phyloP scores from a whole-genome alignment of 768 basidiomycete species.

The Glaciozyma martinii region DNA sequence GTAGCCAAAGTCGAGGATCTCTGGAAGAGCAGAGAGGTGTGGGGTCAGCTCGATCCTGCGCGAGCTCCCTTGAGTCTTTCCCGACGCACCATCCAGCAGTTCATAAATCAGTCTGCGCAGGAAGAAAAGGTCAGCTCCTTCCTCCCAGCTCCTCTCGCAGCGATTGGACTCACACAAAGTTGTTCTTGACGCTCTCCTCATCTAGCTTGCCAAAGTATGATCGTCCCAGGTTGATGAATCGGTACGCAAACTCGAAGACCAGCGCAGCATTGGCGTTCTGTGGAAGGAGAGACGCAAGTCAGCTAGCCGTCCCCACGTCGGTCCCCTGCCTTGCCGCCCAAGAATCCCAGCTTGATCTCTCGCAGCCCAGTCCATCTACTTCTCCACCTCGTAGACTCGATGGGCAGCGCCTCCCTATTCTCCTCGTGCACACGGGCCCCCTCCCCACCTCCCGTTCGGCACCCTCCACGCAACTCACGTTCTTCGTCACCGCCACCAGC shows the following conservation, averaged over 20 bases:
- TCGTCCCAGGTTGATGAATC: constrained; percentile 86
- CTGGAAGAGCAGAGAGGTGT: constrained; percentile 42
- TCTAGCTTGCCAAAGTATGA: constrained; percentile 98
- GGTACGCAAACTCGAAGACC: constrained; percentile 95
- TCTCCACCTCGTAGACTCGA: no score
- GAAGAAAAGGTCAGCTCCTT: background rate
- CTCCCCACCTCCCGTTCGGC: background rate
- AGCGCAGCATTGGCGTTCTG: constrained; percentile 89
- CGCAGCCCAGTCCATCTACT: background rate
- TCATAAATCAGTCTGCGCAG: constrained; percentile 72
- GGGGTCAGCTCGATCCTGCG: background rate
- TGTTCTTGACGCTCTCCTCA: constrained; percentile 96
- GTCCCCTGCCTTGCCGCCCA: no score
- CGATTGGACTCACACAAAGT: constrained; percentile 56
- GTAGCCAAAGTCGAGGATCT: constrained; percentile 98
- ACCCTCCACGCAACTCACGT: constrained; percentile 13
- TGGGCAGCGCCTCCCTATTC: background rate
- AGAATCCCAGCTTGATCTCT: background rate
- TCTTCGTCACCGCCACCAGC: constrained; percentile 45
- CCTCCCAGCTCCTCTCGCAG: background rate
- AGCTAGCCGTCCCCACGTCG: background rate
- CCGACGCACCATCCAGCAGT: constrained; percentile 71
- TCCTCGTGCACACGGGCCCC: background rate
- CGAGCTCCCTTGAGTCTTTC: constrained; percentile 31
- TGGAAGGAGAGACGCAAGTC: background rate